phyloP scores from a whole-genome alignment of 1,139 yeast genomes.

The Maudiozyma humilis region DNA sequence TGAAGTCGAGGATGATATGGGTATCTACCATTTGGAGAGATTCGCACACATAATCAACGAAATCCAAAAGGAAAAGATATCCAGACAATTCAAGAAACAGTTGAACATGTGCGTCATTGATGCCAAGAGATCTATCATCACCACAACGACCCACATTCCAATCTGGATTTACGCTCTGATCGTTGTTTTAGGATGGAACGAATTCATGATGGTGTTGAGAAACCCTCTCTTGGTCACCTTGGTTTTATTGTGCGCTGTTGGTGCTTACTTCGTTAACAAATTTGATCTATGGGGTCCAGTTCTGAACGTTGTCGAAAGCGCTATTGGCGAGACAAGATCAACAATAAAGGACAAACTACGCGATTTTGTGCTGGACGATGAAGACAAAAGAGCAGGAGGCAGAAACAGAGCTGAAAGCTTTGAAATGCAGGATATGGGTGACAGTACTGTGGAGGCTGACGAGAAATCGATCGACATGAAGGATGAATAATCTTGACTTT shows the following conservation, averaged over 20 bases:
- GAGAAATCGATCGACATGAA: neutral
- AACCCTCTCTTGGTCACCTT: slow-evolving; percentile 70
- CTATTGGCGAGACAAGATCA: slow-evolving; percentile 48
- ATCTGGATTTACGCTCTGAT: slow-evolving; percentile 68
- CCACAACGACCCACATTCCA: slow-evolving; percentile 71
- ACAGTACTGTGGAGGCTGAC: slow-evolving; percentile 3
- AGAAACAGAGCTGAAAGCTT: neutral
- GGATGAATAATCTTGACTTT: too few relatives aligned
- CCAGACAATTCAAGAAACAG: slow-evolving; percentile 60
- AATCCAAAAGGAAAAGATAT: slow-evolving; percentile 49
- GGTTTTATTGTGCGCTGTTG: slow-evolving; percentile 48
- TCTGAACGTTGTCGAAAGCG: slow-evolving; percentile 47
- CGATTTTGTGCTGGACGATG: slow-evolving; percentile 28
- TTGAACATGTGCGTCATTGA: slow-evolving; percentile 78
- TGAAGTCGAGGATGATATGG: slow-evolving; percentile 37
- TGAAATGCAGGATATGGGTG: slow-evolving; percentile 6
- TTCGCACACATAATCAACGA: slow-evolving; percentile 56
- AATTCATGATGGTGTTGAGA: slow-evolving; percentile 77
- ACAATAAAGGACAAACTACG: slow-evolving; percentile 53
- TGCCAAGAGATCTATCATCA: slow-evolving; percentile 68
- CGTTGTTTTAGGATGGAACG: slow-evolving; percentile 87
- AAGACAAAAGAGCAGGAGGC: slow-evolving; percentile 9
- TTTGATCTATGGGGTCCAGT: slow-evolving; percentile 75
- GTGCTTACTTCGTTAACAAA: slow-evolving; percentile 57
- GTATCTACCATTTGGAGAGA: slow-evolving; percentile 25